phyloP scores from a whole-genome alignment of 805 yeast genomes.

The Wickerhamomyces pijperi region DNA sequence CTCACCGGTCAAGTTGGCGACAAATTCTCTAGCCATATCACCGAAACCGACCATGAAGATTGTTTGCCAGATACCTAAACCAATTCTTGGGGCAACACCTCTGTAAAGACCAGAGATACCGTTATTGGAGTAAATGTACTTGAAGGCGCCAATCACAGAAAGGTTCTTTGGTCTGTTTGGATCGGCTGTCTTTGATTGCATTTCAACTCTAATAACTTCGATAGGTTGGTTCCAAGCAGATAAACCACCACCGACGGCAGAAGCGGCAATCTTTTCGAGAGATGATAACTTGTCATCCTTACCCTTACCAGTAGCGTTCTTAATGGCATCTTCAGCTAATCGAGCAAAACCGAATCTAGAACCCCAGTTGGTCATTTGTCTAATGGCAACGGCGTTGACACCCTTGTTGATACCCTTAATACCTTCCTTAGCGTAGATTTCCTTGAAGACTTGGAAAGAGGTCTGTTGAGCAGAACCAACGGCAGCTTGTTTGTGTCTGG shows the following conservation, averaged over 20 bases:
- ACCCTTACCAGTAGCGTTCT: slow-evolving; percentile 48
- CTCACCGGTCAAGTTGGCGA: slow-evolving; percentile 52
- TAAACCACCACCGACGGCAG: slow-evolving; percentile 92
- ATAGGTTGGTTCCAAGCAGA: slow-evolving; percentile 99
- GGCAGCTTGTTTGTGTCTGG: slow-evolving; percentile 69
- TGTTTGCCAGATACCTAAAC: slow-evolving; percentile 96
- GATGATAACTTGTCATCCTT: slow-evolving; percentile 56
- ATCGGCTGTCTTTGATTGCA: slow-evolving; percentile 91
- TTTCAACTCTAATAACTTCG: slow-evolving; percentile 94
- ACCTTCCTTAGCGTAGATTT: slow-evolving; percentile 79
- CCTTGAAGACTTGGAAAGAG: slow-evolving; percentile 77
- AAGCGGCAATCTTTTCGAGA: slow-evolving; percentile 71
- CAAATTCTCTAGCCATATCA: slow-evolving; percentile 74
- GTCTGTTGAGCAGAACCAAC: slow-evolving; percentile 64
- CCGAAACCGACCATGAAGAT: slow-evolving; percentile 98
- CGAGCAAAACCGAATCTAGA: slow-evolving; percentile 90
- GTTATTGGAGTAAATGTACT: slow-evolving; percentile 70
- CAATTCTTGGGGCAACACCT: slow-evolving; percentile 96
- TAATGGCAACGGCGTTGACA: slow-evolving; percentile 96
- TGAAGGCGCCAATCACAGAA: slow-evolving; percentile 64
- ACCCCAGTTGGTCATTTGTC: slow-evolving; percentile 99
- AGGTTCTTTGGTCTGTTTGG: slow-evolving; percentile 93
- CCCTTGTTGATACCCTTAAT: slow-evolving; percentile 93
- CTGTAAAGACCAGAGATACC: slow-evolving; percentile 88
- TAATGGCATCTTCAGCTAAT: slow-evolving; percentile 79